phyloP scores from a whole-genome alignment of 2,329 filamentous ascomycete species.

The Stachybotrys echinatus region DNA sequence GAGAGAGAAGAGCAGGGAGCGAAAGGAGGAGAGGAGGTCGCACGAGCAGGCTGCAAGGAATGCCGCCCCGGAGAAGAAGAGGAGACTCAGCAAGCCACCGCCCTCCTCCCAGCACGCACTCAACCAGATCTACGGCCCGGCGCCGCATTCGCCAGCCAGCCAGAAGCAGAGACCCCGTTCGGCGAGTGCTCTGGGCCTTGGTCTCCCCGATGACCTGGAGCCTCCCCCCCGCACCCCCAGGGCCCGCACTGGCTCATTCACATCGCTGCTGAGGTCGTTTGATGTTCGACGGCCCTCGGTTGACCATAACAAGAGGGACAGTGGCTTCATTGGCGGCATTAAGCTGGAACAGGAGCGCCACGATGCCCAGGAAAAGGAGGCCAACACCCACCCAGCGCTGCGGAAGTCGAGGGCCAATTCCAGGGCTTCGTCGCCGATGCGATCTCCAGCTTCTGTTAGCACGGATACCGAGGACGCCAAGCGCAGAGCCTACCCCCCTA shows the following conservation, averaged over 20 bases:
- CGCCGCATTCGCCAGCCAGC: slow-evolving; percentile 7
- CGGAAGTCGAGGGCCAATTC: slow-evolving; percentile 18
- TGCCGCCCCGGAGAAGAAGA: slow-evolving; percentile 15
- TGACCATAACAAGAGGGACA: slow-evolving; percentile 20
- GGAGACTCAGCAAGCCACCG: slow-evolving; percentile 25
- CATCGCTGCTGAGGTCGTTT: slow-evolving; percentile 27
- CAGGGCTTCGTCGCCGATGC: slow-evolving; percentile 21
- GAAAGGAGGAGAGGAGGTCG: slow-evolving; percentile 10
- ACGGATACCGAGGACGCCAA: slow-evolving; percentile 16
- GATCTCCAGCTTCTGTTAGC: slow-evolving; percentile 11
- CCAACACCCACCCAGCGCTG: slow-evolving; percentile 27
- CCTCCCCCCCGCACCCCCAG: slow-evolving; percentile 13
- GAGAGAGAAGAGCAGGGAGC: slow-evolving; percentile 8
- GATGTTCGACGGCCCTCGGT: slow-evolving; percentile 26
- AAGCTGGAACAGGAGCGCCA: slow-evolving; percentile 34
- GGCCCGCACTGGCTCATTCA: slow-evolving; percentile 30
- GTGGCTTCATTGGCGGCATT: slow-evolving; percentile 34
- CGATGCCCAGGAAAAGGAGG: slow-evolving; percentile 22
- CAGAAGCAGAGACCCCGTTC: slow-evolving; percentile 17
- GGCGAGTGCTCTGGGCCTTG: slow-evolving; percentile 18
- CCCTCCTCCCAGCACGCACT: slow-evolving; percentile 14
- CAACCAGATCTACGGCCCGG: slow-evolving; percentile 9
- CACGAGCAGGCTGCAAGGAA: slow-evolving; percentile 16
- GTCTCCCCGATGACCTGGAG: slow-evolving; percentile 14
- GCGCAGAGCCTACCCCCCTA: slow-evolving; percentile 28